Base-by-base conservation (phyloP, 805 yeast species). In the Schwanniomyces sp. region DNA sequence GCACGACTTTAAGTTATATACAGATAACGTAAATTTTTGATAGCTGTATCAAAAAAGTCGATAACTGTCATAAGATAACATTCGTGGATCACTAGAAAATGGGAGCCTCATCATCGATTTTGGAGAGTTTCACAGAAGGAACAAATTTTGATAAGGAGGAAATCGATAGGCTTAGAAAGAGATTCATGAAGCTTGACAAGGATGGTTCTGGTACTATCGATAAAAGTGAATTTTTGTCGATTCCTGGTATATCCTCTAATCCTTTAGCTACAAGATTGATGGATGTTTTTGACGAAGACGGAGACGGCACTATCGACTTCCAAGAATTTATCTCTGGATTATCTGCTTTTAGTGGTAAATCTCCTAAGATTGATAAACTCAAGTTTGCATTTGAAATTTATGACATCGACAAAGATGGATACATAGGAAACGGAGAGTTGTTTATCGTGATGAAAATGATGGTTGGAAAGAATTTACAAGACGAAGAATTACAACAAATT, bases 391-490 rank as follows among this genome's bases (percentile, higher is more conserved):
- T 94, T 70, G 88, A 85, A 59, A 90, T 94, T 16, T 94, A 94
- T 62, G 99, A 94, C 63, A 90, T 94, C 52, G 99, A 94, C 67
- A 78, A 90, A 47, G 99, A 94, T 63, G 99, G 99, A 0, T 91
- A 62, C 63, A 89, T 94, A 32, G 91, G 97, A 2, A 92, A 92
- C 62, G 99, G 99, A 21, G 99, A 94, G 68, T 67, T 94, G 47
- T 94, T 86, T 59, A 76, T 92, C 36, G 98, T 94, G 36, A 74
- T 94, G 70, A 88, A 94, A 67, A 88, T 89, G 81, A 94, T 94
- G 99, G 99, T 95, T 25, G 99, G 98, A 1, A 85, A 83, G 56
- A 91, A 94, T 60, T 70, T 95, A 48, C 86, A 83, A 52, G 96
- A 88, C 49, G 82, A 81, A 25, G 96, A 94, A 59, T 76, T 94